Evolutionary conservation across 805 yeast genomes (phyloP), one percentile per base, ranked within the genome.

Genomic region (Lipomyces sp.): DNA sequence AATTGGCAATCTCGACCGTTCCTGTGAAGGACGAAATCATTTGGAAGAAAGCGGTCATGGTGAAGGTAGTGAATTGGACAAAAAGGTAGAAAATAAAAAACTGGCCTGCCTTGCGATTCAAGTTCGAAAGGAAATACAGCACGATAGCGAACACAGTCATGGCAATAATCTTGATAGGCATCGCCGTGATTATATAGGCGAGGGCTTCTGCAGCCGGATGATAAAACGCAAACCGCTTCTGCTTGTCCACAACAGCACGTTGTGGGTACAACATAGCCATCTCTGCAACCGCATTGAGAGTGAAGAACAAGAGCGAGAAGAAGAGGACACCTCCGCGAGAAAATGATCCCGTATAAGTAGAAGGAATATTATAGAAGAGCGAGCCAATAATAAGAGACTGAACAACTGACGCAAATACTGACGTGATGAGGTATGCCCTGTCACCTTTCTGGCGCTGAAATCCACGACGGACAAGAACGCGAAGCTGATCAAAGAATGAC

Each of bases 251-350:
- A 66, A 87, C 81, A 24, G 85, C 82, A 73, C 90, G 81, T 39
- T 82, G 81, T 65, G 80, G 84, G 69, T 76, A 83, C 37, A 79
- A 74, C 33, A 78, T 66, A 60, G 80, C 75, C 64, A 83, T 80
- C 72, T 83, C 86, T 65, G 82, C 75, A 55, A 83, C 71, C 37
- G 84, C 79, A 30, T 81, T 73, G 66, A 83, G 79, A 10, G 85
- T 80, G 70, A 81, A 81, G 75, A 81, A 81, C 66, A 83, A 73
- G 48, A 81, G 76, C 53, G 78, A 69, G 70, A 87, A 87, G 78
- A 89, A 90, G 81, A 89, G 79, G 57, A 87, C 83, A 53, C 91
- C 86, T 65, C 89, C 87, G 69, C 91, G 81, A 8, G 88, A 69
- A 73, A 86, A 89, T 0, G 89, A 86, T 57, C 89, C 88, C 7